Evolutionary conservation across 31 red algal species (phyloP).

Genomic region (Odonthalia washingtoniensis): DNA sequence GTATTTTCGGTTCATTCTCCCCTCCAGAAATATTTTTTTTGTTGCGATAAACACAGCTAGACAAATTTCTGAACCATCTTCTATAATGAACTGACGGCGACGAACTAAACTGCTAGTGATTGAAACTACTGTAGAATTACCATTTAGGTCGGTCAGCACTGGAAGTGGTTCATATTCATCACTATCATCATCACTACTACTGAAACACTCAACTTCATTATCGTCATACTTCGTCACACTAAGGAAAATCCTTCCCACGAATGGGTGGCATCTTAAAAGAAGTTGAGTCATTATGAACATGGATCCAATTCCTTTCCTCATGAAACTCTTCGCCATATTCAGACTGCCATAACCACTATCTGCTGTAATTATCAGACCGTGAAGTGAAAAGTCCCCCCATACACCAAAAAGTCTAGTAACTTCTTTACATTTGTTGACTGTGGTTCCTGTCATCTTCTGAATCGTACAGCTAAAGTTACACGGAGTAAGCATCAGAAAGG

Average conservation of each 20-base stretch:
- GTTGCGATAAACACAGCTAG: neutral
- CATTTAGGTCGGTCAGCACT: neutral
- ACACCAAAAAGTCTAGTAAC: neutral
- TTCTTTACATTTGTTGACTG: neutral
- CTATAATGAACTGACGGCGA: neutral
- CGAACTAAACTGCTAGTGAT: neutral
- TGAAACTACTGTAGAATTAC: neutral
- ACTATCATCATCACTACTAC: neutral
- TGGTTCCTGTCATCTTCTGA: neutral
- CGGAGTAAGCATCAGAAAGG: neutral
- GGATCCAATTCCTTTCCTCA: neutral
- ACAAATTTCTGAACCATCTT: neutral
- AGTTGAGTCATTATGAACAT: slow-evolving; percentile 1
- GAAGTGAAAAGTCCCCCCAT: neutral
- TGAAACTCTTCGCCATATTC: neutral
- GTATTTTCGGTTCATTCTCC: too few species aligned
- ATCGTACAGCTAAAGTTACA: neutral
- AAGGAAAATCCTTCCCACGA: neutral
- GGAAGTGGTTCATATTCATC: neutral
- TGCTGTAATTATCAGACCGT: neutral
- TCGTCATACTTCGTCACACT: neutral
- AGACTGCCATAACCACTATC: neutral
- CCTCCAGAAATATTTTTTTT: too few species aligned
- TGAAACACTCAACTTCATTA: neutral
- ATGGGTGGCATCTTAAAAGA: neutral